A percentile compares a stretch with the other conserved stretches of the same genome.
Evolutionary conservation across 805 yeast genomes (phyloP).

Genomic region (Schizosaccharomyces pombe): DNA sequence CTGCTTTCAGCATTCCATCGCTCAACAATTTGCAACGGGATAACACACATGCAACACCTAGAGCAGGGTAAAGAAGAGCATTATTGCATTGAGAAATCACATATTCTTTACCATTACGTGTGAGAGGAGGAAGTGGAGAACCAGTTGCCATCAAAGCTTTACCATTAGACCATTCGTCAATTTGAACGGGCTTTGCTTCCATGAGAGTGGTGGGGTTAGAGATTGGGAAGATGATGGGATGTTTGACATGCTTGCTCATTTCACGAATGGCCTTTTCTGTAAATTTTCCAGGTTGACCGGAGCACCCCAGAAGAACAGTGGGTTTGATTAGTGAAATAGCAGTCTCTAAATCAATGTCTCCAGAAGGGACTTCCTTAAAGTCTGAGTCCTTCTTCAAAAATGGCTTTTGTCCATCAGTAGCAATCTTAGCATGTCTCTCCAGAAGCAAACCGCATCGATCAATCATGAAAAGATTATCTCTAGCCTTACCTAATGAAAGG

Average conservation of each 20-base stretch:
- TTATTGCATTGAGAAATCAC: constrained; percentile 86
- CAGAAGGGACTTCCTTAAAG: constrained; percentile 27
- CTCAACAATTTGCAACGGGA: constrained; percentile 63
- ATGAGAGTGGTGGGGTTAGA: constrained; percentile 89
- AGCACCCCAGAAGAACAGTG: constrained; percentile 84
- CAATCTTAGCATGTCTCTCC: constrained; percentile 28
- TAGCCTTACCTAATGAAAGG: constrained; percentile 45
- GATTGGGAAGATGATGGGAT: constrained; percentile 86
- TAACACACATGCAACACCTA: constrained; percentile 83
- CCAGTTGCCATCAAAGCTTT: constrained; percentile 90
- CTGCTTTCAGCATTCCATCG: constrained; percentile 85
- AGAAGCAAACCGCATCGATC: constrained; percentile 68
- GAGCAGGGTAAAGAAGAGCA: constrained; percentile 94
- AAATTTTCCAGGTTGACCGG: constrained; percentile 88
- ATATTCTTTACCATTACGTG: constrained; percentile 26
- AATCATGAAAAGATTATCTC: constrained; percentile 47
- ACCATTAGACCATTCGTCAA: constrained; percentile 78
- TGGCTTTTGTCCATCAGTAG: constrained; percentile 39
- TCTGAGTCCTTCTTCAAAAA: constrained; percentile 55
- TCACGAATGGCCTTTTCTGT: constrained; percentile 63
- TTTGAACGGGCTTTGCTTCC: constrained; percentile 80
- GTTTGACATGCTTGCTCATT: constrained; percentile 66
- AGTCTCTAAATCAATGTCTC: constrained; percentile 42
- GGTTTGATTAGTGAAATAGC: constrained; percentile 49
- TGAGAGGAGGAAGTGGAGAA: constrained; percentile 91